Evolutionary conservation across 306 rosid species (phyloP).

Genomic region (Trifolium pratense): DNA sequence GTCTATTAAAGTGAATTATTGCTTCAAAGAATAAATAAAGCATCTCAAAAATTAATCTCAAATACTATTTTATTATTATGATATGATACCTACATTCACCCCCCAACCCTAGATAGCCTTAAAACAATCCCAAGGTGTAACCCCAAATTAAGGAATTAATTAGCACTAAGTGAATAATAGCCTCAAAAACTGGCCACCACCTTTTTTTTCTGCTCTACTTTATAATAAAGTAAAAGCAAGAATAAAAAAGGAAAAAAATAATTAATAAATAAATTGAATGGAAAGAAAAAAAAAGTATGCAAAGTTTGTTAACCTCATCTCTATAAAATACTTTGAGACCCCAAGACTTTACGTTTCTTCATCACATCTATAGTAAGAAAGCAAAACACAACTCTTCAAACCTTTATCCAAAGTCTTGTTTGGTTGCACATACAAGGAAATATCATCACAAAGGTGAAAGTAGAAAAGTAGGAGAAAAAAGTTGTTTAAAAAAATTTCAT

Average conservation of each 20-base stretch:
- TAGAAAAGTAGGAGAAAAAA: constrained; percentile 42
- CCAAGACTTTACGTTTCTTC: constrained; percentile 60
- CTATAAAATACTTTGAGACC: constrained; percentile 54
- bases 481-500: constrained; percentile 36
- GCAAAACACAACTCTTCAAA: constrained; percentile 51
- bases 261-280: constrained; percentile 55
- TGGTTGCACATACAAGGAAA: constrained; percentile 61
- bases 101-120: constrained; percentile 46
- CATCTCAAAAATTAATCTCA: constrained; percentile 44
- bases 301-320: constrained; percentile 61
- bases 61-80: constrained; percentile 14
- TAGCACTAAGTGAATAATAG: constrained; percentile 47
- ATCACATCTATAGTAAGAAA: constrained; percentile 46
- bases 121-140: constrained; percentile 58
- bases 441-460: constrained; percentile 52
- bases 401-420: constrained; percentile 67
- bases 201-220: constrained; percentile 67
- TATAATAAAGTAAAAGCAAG: constrained; percentile 59
- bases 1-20: constrained; percentile 58
- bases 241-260: constrained; percentile 56
- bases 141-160: constrained; percentile 62
- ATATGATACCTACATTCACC: constrained; percentile 36
- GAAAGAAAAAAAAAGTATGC: constrained; percentile 55
- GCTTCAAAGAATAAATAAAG: constrained; percentile 51
- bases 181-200: constrained; percentile 57